A percentile compares a stretch with the other conserved stretches of the same genome.
Evolutionary conservation across 495 filamentous ascomycete species (phyloP).

Genomic region (Aspergillus panamensis): DNA sequence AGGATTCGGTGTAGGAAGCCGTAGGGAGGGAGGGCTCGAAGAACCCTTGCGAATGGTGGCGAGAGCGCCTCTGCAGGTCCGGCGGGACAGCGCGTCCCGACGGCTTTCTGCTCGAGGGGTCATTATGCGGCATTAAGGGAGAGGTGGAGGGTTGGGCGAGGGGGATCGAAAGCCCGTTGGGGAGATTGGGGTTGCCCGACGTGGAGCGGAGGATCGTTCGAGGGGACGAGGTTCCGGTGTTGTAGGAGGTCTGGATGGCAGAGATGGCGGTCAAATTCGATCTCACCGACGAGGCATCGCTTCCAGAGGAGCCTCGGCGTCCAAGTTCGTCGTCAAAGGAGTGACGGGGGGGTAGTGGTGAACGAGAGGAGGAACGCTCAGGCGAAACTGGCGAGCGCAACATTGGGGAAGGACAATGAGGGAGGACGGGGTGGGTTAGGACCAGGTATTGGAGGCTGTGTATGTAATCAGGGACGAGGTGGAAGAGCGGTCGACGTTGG

Average conservation of each 20-base stretch:
- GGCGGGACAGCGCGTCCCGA: conserved; percentile 40
- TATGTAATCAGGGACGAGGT: conserved; percentile 14
- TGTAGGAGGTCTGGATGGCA: conserved; percentile 26
- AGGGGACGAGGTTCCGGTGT: conserved; percentile 31
- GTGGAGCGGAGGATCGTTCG: conserved; percentile 38
- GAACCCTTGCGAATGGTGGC: conserved; percentile 78
- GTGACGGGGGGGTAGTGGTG: conserved; percentile 22
- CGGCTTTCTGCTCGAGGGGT: conserved; percentile 35
- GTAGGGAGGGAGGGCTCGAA: conserved; percentile 86
- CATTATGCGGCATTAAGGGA: conserved; percentile 41
- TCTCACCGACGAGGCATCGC: conserved; percentile 46
- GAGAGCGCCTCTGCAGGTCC: conserved; percentile 40
- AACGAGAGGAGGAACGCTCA: conserved; percentile 26
- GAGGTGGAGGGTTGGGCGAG: conserved; percentile 27
- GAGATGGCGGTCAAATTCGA: conserved; percentile 51
- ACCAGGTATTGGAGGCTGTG: not conserved
- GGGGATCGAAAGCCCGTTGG: conserved; percentile 26
- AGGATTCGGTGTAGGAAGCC: conserved; percentile 51
- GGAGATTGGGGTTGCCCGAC: conserved; percentile 13
- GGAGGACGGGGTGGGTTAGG: not conserved
- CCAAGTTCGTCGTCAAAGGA: conserved; percentile 39
- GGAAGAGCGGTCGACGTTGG: not conserved
- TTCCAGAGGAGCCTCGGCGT: conserved; percentile 48
- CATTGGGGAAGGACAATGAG: conserved; percentile 10
- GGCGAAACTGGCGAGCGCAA: conserved; percentile 33